Base-by-base conservation (phyloP, 2,329 filamentous ascomycete species). In the Sporothrix inflata region DNA sequence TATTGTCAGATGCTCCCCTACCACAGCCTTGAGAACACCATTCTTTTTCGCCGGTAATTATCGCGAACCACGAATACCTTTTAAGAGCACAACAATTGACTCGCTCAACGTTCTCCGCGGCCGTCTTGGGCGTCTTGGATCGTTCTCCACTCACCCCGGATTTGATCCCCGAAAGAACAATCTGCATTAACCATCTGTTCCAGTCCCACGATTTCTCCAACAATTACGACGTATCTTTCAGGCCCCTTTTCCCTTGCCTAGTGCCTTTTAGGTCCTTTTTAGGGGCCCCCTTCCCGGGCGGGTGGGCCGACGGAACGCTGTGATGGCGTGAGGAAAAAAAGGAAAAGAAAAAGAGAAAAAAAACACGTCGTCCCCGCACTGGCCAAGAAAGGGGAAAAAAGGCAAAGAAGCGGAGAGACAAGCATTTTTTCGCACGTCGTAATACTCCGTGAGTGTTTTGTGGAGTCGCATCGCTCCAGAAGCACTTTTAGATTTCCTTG, bases 141-240 rank as follows among this genome's bases (percentile, higher is more conserved):
- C 21, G 5, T 65, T 42, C 60, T 65, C 60, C 60, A 65, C 60
- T 19, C 60, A 65, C 60, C 60, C 60, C 60, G 60, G 38, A 65
- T 65, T 63, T n/a, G 38, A 61, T 40, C 19, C n/a, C n/a, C 40
- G 1, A 65, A 27, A 24, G 34, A 21, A 16, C n/a, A 42, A 61
- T 42, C 19, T 40, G 57, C 57, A 63, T 24, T 3, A 63, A 42
- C 53, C 19, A 21, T 61, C 30, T 40, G 30, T 34, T 61, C 55
- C 30, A 38, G 30, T 34, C 40, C 55, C 30, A 38, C 30, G 55
- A 61, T 40, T 61, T 61, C 55, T 61, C 53, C 53, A 34, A 57
- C 53, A 57, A 57, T 57, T 57, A n/a, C 55, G 55, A 40, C 55
- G 7, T 14, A 51, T 51, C 45, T 47, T 65, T 45, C 45, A 40